A percentile compares a stretch with the other conserved stretches of the same genome.
Conservation (phyloP, 805 yeast genomes). For the Metschnikowia continentalis region DNA sequence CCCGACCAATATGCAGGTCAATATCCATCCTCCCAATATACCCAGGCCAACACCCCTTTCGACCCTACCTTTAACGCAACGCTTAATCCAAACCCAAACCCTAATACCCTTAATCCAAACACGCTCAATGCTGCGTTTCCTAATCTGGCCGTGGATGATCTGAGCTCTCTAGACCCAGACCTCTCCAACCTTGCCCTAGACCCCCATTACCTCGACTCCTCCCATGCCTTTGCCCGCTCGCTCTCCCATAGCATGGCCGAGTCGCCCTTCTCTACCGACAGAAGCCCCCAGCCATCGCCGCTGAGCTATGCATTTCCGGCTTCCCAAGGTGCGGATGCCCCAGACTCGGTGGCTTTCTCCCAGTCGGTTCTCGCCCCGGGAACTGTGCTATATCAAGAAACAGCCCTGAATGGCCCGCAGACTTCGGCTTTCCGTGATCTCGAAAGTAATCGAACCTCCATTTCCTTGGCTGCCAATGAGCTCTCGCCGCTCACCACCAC, state of each 20-base stretch:
- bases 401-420: background rate
- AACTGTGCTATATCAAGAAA: background rate
- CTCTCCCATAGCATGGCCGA: background rate
- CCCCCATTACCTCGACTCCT: background rate
- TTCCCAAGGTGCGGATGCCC: background rate
- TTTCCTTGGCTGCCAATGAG: constrained; percentile 20
- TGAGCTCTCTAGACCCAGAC: background rate
- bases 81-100: too few relatives aligned
- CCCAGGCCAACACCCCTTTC: too few relatives aligned
- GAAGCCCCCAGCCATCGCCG: background rate
- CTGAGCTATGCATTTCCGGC: background rate
- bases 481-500: constrained; percentile 42
- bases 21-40: too few relatives aligned
- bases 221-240: background rate
- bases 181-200: background rate
- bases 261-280: background rate
- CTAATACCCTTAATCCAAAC: too few relatives aligned
- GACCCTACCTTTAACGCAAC: too few relatives aligned
- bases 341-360: background rate
- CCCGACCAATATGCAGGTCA: too few relatives aligned
- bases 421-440: background rate
- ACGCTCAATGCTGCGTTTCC: too few relatives aligned
- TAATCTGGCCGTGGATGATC: too few relatives aligned
- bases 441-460: constrained; percentile 14
- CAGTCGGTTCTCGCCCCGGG: background rate